Conservation (phyloP, 805 yeast genomes). For the Candida suzukii region DNA sequence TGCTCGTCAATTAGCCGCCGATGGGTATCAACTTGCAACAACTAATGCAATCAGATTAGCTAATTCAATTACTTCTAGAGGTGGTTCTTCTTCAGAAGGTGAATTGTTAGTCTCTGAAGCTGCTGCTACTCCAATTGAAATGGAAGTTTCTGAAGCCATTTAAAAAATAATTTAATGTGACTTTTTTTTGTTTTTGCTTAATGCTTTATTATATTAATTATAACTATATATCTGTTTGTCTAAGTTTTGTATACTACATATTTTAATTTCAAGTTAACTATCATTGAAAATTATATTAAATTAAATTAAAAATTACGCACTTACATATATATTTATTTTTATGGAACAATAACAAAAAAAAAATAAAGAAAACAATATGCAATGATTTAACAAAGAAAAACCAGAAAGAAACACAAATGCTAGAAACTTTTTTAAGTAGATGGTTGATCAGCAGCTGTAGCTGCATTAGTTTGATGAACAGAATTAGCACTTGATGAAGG, state of each 20-base stretch:
- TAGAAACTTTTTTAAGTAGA: no score
- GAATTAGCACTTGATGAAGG: background rate
- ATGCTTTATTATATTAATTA: background rate
- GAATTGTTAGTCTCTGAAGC: background rate
- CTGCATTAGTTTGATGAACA: background rate
- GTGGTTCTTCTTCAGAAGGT: background rate
- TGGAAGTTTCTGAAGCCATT: conserved; percentile 1
- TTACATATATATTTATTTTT: no score
- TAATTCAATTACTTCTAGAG: background rate
- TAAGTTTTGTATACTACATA: no score
- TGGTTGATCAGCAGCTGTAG: background rate
- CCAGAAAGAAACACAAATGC: no score
- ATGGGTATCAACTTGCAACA: background rate
- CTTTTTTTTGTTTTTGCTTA: background rate
- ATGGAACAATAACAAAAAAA: no score
- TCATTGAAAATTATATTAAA: no score
- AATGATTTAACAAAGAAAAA: no score
- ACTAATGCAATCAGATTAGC: conserved; percentile 12
- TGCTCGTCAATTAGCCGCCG: conserved; percentile 11
- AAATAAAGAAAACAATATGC: no score
- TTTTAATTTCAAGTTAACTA: no score
- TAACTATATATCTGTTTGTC: background rate
- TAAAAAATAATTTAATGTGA: background rate
- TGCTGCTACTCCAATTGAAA: background rate
- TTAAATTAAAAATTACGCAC: no score